Conservation (phyloP, 192 early-diverging fungal species). For the Coemansia sp. region DNA sequence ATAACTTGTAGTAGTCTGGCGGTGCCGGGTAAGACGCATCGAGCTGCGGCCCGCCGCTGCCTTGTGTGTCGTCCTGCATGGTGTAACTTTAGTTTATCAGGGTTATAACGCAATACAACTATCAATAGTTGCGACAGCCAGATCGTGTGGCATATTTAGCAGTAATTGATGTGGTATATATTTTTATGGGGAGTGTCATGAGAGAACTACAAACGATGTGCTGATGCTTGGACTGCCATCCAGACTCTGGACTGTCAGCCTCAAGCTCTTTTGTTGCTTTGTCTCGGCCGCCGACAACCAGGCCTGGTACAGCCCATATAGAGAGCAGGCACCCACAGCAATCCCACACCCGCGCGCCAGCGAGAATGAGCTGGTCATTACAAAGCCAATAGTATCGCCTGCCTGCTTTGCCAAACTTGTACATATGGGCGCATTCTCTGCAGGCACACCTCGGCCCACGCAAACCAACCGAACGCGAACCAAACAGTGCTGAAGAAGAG, state of each 20-base stretch:
- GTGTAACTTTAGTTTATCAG: background rate
- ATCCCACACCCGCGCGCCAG: slow-evolving; percentile 50
- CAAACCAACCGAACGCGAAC: slow-evolving; percentile 45
- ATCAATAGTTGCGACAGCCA: background rate
- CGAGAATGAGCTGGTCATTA: slow-evolving; percentile 47
- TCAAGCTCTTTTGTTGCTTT: background rate
- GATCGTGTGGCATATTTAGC: background rate
- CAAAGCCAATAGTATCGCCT: slow-evolving; percentile 34
- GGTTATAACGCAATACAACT: background rate
- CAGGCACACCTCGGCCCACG: slow-evolving; percentile 41
- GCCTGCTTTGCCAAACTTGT: background rate
- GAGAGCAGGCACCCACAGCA: slow-evolving; percentile 49
- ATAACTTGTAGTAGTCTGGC: slow-evolving; percentile 65
- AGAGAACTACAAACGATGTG: slow-evolving; percentile 26
- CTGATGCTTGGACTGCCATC: slow-evolving; percentile 29
- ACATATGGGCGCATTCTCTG: slow-evolving; percentile 35
- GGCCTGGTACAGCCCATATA: slow-evolving; percentile 32
- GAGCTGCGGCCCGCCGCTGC: slow-evolving; percentile 27
- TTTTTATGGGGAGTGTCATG: slow-evolving; percentile 3
- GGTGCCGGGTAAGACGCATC: slow-evolving; percentile 66
- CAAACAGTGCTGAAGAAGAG: slow-evolving; percentile 26
- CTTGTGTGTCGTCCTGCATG: slow-evolving; percentile 30
- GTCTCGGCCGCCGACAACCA: slow-evolving; percentile 1
- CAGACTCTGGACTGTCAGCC: slow-evolving; percentile 22
- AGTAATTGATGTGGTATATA: background rate